A percentile compares a stretch with the other conserved stretches of the same genome.
phyloP scores from a whole-genome alignment of 805 yeast species.

The Saccharomyces mikatae region DNA sequence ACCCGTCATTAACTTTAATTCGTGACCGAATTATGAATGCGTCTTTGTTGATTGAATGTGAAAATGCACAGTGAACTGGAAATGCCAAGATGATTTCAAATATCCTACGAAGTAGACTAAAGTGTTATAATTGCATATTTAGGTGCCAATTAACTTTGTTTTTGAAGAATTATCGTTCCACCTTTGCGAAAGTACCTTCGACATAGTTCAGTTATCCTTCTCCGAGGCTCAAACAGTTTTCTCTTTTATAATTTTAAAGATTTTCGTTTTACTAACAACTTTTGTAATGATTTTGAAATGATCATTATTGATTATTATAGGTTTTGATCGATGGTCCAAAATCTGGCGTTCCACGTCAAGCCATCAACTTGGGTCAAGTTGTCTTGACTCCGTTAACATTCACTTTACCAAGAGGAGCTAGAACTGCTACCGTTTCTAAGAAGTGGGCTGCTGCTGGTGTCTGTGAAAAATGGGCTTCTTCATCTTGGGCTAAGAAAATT shows the following conservation, averaged over 20 bases:
- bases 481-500: conserved; percentile 97
- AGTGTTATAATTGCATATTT: too few species aligned
- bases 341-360: conserved; percentile 83
- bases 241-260: neutral
- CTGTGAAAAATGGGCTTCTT: conserved; percentile 81
- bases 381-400: conserved; percentile 88
- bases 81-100: neutral
- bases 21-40: neutral
- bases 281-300: neutral
- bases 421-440: conserved; percentile 77
- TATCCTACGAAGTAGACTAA: too few species aligned
- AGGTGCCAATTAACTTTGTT: neutral
- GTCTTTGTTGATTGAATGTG: neutral
- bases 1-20: neutral
- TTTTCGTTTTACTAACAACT: conserved; percentile 4
- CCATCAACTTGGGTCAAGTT: conserved; percentile 77
- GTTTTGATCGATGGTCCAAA: conserved; percentile 95
- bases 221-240: neutral
- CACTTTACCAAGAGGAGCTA: conserved; percentile 91
- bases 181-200: neutral
- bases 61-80: neutral
- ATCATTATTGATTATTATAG: conserved; percentile 32
- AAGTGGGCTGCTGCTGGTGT: conserved; percentile 89
- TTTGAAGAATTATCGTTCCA: neutral
- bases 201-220: neutral